A percentile compares a stretch with the other conserved stretches of the same genome.
Evolutionary conservation across 352 stramenopile species (phyloP).

Genomic region (Phytopythium montanum): DNA sequence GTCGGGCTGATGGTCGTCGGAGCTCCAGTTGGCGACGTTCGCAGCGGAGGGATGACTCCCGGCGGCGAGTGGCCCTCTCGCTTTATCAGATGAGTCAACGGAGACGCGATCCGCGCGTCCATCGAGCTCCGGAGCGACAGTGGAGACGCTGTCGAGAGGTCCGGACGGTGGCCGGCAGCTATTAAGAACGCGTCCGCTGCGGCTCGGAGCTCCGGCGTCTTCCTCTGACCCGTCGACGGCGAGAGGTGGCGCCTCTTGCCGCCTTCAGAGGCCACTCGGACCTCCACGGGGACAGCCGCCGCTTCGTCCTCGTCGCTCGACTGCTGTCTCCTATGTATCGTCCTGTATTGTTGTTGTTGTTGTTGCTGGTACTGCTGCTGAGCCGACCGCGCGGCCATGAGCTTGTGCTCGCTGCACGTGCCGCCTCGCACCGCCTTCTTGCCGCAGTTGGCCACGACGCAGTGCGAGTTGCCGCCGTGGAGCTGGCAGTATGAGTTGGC

Average conservation of each 20-base stretch:
- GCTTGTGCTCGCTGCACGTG: slow-evolving; percentile 32
- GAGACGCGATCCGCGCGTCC: neutral
- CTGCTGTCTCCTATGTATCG: neutral
- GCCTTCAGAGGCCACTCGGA: neutral
- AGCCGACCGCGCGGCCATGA: neutral
- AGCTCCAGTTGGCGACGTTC: neutral
- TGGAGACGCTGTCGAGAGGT: neutral
- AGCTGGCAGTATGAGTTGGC: slow-evolving; percentile 40
- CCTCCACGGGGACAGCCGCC: neutral
- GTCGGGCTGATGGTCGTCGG: slow-evolving; percentile 2
- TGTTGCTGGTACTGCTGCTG: slow-evolving; percentile 4
- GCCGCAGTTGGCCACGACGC: slow-evolving; percentile 18
- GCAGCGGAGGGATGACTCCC: slow-evolving; percentile 1
- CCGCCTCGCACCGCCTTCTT: slow-evolving; percentile 38
- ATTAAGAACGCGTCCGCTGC: neutral
- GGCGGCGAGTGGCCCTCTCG: neutral
- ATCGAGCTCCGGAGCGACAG: neutral
- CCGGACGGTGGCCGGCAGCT: neutral
- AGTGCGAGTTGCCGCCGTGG: slow-evolving; percentile 45
- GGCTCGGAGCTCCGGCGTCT: slow-evolving; percentile 5
- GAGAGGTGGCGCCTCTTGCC: neutral
- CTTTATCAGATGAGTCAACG: neutral
- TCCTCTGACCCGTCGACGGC: neutral
- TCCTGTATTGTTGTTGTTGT: neutral
- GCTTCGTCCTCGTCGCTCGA: slow-evolving; percentile 2